Evolutionary conservation across 768 basidiomycete genomes (phyloP), one percentile per base, ranked within the genome.

Genomic region (Hericium coralloides): DNA sequence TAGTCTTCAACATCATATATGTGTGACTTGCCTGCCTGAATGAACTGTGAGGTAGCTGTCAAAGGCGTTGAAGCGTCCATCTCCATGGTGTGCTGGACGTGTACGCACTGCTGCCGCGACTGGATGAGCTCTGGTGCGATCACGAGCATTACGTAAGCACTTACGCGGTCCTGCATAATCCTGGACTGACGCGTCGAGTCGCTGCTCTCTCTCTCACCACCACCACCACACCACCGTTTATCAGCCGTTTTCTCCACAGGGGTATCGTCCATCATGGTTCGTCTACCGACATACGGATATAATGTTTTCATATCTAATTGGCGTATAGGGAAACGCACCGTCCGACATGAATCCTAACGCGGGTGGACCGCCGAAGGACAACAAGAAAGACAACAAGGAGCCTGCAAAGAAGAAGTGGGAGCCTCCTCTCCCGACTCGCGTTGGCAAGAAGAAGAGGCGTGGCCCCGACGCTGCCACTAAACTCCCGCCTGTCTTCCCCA

Each of bases 361-460:
- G n/a, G 64, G 63, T 41, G 66, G 66, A 38, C 60, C 60, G 23
- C 60, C 58, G 49, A 60, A 62, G 38, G 56, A 59, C 55, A 63
- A 61, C 17, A 59, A 62, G 49, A 63, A 73, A 69, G 65, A 68
- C 71, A 63, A 68, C 58, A 70, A 79, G 53, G 82, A 85, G 73
- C 66, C 70, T 12, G 76, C 80, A 68, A 82, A 85, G 73, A 97
- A 98, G 83, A 95, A 95, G 75, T 98, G 95, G 94, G 95, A 98
- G 70, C 94, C 95, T 8, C 95, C 95, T 65, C 82, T 97, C 58
- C 95, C 95, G 14, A 97, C 95, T 49, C 89, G 92, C 58, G 92
- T 98, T 38, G 95, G 95, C 50, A 97, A 95, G 82, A 95, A 93
- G 83, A 98, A 94, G 77, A 83, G 78, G 59, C 82, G 86, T 59